These are phyloP conservation scores for Porogramme epimiltina DNA, from an alignment of 1,284 basidiomycete genomes.

Conservation along the genomic window DNA sequence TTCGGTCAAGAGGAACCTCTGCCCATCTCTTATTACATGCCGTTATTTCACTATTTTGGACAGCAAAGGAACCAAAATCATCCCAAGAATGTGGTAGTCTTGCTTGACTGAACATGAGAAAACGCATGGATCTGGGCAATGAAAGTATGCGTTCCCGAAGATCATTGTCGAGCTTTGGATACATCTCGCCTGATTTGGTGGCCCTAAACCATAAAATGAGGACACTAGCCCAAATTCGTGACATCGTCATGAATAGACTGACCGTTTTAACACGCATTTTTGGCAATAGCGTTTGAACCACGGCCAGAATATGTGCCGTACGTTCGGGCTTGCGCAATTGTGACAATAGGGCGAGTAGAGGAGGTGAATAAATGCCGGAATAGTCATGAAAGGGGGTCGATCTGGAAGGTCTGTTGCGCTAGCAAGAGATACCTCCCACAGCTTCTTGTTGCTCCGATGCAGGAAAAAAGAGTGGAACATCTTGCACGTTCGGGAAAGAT, in stretches of 20 bases:
- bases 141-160: too few relatives aligned
- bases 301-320: not conserved
- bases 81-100: too few relatives aligned
- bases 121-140: too few relatives aligned
- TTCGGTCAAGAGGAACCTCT: too few relatives aligned
- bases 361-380: constrained; percentile 15
- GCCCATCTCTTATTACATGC: too few relatives aligned
- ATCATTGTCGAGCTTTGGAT: too few relatives aligned
- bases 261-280: not conserved
- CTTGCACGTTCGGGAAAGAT: constrained; percentile 5
- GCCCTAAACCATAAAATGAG: not conserved
- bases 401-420: constrained; percentile 12
- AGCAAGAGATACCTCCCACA: constrained; percentile 13
- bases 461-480: not conserved
- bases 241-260: not conserved
- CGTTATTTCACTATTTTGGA: too few relatives aligned
- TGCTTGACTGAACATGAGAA: too few relatives aligned
- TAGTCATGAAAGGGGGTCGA: constrained; percentile 12
- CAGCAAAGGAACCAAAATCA: too few relatives aligned
- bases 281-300: not conserved
- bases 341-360: not conserved
- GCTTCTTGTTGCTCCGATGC: constrained; percentile 3
- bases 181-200: too few relatives aligned
- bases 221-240: too few relatives aligned
- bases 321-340: not conserved